Evolutionary conservation across 2,329 filamentous ascomycete genomes (phyloP), one percentile per base, ranked within the genome.

Genomic region (Curvularia verruculosa): DNA sequence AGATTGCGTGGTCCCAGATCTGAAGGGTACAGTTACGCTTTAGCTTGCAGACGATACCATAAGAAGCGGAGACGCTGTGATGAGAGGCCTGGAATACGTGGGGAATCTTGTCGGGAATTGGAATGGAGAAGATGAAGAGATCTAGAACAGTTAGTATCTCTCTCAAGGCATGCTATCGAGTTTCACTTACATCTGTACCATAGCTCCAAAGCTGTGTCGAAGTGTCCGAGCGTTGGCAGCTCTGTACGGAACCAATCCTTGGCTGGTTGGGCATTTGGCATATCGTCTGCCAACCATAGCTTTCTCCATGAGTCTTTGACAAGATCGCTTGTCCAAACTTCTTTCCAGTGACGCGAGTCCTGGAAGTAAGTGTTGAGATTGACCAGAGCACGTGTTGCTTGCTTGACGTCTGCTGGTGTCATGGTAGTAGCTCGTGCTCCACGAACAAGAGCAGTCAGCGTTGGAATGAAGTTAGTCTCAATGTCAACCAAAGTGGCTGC

Each of bases 1-100:
- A 83, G 60, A 87, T 87, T 18, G 83, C 83, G 67, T 87, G 85
- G 61, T 87, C 85, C 85, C 85, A 87, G 55, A 87, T 85, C 60
- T 86, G 84, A 29, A 87, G 79, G 0, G 83, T 86, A 55, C 83
- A 85, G 54, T 82, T 81, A 24, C 83, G 80, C 72, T 85, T 85
- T 61, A 87, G 77, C 72, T 87, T 87, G 71, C 85, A 85, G 9
- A 87, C 81, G 56, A 87, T 83, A 31, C 85, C 85, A 56, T 87
- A 87, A 0, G 85, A 82, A 5, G 83, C 84, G 52, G 83, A 84
- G 40, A 85, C 84, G 57, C 83, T 84, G 72, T 87, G 85, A 64
- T 87, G 85, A 2, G 85, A 86, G 28, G 84, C 84, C 69, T 87
- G 85, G 69, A 87, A 87, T 3, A 87, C 83, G n/a, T 79, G 79